Base-by-base conservation (phyloP, 495 filamentous ascomycete genomes). In the Diplogelasinospora grovesii region DNA sequence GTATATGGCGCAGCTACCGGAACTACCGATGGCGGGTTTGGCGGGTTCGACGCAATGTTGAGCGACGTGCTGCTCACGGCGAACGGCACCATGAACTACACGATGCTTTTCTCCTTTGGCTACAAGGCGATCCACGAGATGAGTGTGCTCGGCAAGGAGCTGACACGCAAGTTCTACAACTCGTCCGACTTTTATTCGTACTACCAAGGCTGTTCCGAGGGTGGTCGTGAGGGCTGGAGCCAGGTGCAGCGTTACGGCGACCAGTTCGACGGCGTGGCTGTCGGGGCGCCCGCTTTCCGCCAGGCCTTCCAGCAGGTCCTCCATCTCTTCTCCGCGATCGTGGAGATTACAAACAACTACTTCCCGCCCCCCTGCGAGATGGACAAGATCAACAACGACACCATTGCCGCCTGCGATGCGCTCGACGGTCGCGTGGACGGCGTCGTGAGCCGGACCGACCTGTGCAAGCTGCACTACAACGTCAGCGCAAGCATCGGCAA, bases 351-450 rank as follows among this genome's bases (percentile, higher is more conserved):
- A 4, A 37, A 69, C 8, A 60, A 61, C 36, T 74, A 77, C 54
- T 75, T 64, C 54, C 72, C 74, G 26, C 65, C 68, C 1, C 66
- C 71, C 2, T 78, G 74, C 36, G 71, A 74, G 45, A 44, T 76
- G 4, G 58, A 57, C 10, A 71, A 72, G 54, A 74, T 76, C 39
- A 65, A 68, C n/a, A 75, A 71, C 36, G 53, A 59, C 7, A 75
- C 73, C 13, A 75, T 75, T 41, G 56, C 60, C 1, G 66, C 69
- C 19, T 78, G 74, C 22, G 74, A 78, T 39, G 51, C 59, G 22
- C 56, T 78, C 9, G 74, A 77, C 40, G 74, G 74, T 4, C 57
- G 61, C 18, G 61, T 56, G 6, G 74, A 78, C 43, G 73, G 71
- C 22, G 71, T 78, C 11, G 52, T 78, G 29, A 58, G 70, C 14